phyloP scores from a whole-genome alignment of 495 filamentous ascomycete species.

The Penicillium steckii region DNA sequence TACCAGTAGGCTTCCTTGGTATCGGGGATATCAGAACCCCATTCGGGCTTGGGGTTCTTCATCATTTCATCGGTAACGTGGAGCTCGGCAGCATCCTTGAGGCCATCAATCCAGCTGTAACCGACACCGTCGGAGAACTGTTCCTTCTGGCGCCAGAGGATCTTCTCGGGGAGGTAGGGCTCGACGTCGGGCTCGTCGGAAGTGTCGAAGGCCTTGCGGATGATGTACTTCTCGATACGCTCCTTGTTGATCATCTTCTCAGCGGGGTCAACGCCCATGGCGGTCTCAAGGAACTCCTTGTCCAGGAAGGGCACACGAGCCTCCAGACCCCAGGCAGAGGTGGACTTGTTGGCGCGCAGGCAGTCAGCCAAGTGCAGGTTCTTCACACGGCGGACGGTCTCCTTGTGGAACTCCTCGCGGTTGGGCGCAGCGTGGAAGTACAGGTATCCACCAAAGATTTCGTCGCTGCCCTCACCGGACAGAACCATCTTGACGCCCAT shows the following conservation, averaged over 20 bases:
- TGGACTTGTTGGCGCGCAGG: constrained; percentile 97
- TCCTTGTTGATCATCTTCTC: constrained; percentile 95
- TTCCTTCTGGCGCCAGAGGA: constrained; percentile 98
- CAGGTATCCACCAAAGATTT: constrained; percentile 97
- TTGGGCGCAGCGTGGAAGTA: constrained; percentile 96
- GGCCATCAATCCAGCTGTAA: constrained; percentile 97
- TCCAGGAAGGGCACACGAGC: constrained; percentile 98
- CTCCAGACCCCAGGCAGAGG: constrained; percentile 97
- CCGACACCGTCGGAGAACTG: constrained; percentile 98
- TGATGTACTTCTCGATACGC: constrained; percentile 93
- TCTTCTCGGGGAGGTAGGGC: constrained; percentile 89
- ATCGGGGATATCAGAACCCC: constrained; percentile 88
- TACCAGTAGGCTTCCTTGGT: constrained; percentile 99
- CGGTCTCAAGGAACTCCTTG: constrained; percentile 87
- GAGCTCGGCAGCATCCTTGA: constrained; percentile 89
- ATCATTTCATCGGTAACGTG: constrained; percentile 94
- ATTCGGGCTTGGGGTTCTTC: constrained; percentile 93
- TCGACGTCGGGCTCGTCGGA: constrained; percentile 72
- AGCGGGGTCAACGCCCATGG: constrained; percentile 88
- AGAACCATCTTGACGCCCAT: constrained; percentile 99
- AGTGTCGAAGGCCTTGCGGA: constrained; percentile 96
- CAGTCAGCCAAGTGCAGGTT: constrained; percentile 95
- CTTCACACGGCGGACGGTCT: constrained; percentile 89
- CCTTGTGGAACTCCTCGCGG: constrained; percentile 88
- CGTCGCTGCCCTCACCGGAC: constrained; percentile 92